Evolutionary conservation across 2,329 filamentous ascomycete species (phyloP).

Genomic region (Fusarium brevicatenulatum): DNA sequence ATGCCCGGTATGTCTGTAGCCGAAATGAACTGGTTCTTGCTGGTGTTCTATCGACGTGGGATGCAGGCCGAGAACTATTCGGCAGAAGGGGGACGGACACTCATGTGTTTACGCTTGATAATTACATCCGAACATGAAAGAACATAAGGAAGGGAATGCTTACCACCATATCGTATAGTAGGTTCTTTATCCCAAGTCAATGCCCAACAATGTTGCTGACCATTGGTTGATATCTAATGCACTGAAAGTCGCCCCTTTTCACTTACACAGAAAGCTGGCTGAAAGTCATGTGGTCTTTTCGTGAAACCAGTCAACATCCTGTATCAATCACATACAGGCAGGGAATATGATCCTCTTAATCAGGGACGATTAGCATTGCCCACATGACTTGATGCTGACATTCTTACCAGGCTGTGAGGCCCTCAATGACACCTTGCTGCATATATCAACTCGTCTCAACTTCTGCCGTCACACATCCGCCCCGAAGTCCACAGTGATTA

Average conservation of each 20-base stretch:
- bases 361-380: background rate
- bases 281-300: background rate
- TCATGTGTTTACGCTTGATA: background rate
- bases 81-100: background rate
- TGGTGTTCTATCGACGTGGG: background rate
- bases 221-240: background rate
- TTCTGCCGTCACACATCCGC: background rate
- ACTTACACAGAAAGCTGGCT: background rate
- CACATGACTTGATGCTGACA: background rate
- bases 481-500: background rate
- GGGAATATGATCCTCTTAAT: background rate
- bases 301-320: background rate
- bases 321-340: background rate
- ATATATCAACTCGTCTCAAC: constrained; percentile 4
- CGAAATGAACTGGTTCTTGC: constrained; percentile 19
- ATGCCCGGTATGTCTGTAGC: constrained; percentile 12
- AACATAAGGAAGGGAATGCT: background rate
- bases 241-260: background rate
- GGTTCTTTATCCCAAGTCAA: background rate
- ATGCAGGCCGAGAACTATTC: background rate
- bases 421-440: constrained; percentile 9
- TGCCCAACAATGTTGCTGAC: background rate
- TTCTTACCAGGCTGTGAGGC: background rate
- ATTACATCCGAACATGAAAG: background rate
- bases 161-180: background rate